These are phyloP conservation scores for Coniella vitis DNA, from an alignment of 2,329 filamentous ascomycete genomes.

Conservation along the genomic window DNA sequence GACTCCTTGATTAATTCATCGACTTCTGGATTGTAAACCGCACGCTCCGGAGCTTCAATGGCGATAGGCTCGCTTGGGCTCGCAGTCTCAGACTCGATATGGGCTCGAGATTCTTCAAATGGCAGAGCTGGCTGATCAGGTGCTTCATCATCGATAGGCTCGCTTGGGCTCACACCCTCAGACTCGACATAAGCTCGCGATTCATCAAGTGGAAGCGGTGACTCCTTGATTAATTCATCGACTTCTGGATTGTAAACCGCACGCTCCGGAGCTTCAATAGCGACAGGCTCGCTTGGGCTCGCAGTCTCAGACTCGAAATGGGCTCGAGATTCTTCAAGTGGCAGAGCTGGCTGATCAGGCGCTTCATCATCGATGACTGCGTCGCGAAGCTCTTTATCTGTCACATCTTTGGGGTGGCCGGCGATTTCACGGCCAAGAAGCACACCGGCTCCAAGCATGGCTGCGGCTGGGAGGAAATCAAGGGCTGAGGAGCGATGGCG, in stretches of 20 bases:
- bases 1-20: not conserved
- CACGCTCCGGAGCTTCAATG: too few relatives aligned
- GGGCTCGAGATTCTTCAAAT: not conserved
- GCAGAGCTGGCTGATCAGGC: not conserved
- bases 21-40: too few relatives aligned
- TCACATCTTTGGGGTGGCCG: not conserved
- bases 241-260: too few relatives aligned
- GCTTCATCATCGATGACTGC: not conserved
- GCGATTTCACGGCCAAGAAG: conserved; percentile 19
- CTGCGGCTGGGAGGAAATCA: conserved; percentile 17
- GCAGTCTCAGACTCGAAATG: not conserved
- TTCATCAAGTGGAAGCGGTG: not conserved
- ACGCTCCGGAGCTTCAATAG: too few relatives aligned
- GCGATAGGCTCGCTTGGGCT: not conserved
- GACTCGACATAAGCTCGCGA: conserved; percentile 6
- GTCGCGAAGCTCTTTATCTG: not conserved
- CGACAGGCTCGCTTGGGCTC: not conserved
- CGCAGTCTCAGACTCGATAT: not conserved
- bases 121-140: not conserved
- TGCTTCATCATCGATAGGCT: not conserved
- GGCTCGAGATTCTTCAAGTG: not conserved
- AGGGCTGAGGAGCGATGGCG: conserved; percentile 18
- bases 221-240: not conserved
- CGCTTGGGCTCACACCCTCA: not conserved
- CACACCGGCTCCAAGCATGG: conserved; percentile 18